These are phyloP conservation scores for Articulospora tetracladia DNA, from an alignment of 495 filamentous ascomycete genomes.

Conservation along the genomic window DNA sequence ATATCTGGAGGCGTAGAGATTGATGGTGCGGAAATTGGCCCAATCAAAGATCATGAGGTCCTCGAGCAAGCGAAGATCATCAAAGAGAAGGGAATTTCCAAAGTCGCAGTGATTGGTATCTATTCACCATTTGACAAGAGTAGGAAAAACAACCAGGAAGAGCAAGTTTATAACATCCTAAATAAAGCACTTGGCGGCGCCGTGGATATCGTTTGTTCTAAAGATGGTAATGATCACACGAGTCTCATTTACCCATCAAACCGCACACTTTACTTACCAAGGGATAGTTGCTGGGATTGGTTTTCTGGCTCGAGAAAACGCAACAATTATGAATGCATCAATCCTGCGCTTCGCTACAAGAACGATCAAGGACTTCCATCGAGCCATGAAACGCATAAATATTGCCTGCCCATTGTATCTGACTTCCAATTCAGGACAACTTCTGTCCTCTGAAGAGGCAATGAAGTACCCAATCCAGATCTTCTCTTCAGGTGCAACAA, in stretches of 20 bases:
- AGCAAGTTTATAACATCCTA: slow-evolving; percentile 5
- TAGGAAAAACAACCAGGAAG: slow-evolving; percentile 30
- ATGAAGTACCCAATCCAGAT: slow-evolving; percentile 45
- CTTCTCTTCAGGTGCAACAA: slow-evolving; percentile 50
- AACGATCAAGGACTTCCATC: slow-evolving; percentile 44
- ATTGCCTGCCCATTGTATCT: slow-evolving; percentile 48
- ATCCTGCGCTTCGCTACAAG: slow-evolving; percentile 43
- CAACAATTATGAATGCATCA: slow-evolving; percentile 49
- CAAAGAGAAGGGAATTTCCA: slow-evolving; percentile 37
- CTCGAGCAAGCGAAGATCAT: slow-evolving; percentile 35
- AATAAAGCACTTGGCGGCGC: slow-evolving; percentile 8
- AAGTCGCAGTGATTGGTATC: slow-evolving; percentile 52
- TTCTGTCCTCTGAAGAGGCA: slow-evolving; percentile 41
- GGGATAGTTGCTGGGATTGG: slow-evolving; percentile 37
- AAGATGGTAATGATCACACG: slow-evolving; percentile 8
- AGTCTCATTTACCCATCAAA: background rate
- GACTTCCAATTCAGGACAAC: slow-evolving; percentile 52
- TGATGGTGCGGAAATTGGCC: slow-evolving; percentile 41
- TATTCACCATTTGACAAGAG: slow-evolving; percentile 51
- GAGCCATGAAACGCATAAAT: slow-evolving; percentile 39
- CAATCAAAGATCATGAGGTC: slow-evolving; percentile 43
- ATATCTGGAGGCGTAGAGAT: slow-evolving; percentile 34
- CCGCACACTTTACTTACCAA: background rate
- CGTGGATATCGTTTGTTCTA: slow-evolving; percentile 43
- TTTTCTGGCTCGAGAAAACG: slow-evolving; percentile 52